Percentiles rank a stretch among this genome's conserved stretches.
phyloP scores from a whole-genome alignment of 371 early-diverging fungal genomes.

The Mucor velutinosus region DNA sequence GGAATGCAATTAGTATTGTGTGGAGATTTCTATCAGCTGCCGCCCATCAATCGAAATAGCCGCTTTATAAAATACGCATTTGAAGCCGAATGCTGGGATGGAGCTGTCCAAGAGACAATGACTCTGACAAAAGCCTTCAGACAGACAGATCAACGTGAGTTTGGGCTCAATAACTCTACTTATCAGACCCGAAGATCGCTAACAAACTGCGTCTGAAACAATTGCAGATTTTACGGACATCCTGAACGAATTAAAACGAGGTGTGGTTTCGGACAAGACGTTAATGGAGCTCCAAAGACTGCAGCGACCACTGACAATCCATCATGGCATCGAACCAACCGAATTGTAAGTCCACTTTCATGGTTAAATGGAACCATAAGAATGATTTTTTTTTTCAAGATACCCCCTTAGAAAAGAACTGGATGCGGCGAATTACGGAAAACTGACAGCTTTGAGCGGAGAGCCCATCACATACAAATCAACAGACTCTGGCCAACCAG shows the following conservation, averaged over 20 bases:
- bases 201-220: background rate
- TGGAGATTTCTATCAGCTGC: conserved; percentile 94
- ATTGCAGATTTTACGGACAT: conserved; percentile 57
- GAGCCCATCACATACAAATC: conserved; percentile 35
- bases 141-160: conserved; percentile 51
- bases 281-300: conserved; percentile 51
- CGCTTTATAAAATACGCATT: conserved; percentile 61
- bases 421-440: conserved; percentile 63
- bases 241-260: conserved; percentile 69
- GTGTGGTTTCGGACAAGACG: conserved; percentile 56
- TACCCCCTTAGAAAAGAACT: conserved; percentile 72
- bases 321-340: conserved; percentile 72
- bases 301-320: conserved; percentile 48
- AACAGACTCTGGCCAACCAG: conserved; percentile 38
- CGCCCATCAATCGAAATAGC: conserved; percentile 66
- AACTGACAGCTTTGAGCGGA: conserved; percentile 57
- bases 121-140: conserved; percentile 58
- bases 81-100: conserved; percentile 72
- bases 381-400: conserved; percentile 15
- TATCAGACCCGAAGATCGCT: background rate
- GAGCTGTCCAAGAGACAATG: conserved; percentile 49
- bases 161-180: background rate
- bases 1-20: conserved; percentile 87
- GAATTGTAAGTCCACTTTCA: conserved; percentile 63
- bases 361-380: background rate